Evolutionary conservation across 495 filamentous ascomycete genomes (phyloP), one percentile per base, ranked within the genome.

Genomic region (Lepraria neglecta): DNA sequence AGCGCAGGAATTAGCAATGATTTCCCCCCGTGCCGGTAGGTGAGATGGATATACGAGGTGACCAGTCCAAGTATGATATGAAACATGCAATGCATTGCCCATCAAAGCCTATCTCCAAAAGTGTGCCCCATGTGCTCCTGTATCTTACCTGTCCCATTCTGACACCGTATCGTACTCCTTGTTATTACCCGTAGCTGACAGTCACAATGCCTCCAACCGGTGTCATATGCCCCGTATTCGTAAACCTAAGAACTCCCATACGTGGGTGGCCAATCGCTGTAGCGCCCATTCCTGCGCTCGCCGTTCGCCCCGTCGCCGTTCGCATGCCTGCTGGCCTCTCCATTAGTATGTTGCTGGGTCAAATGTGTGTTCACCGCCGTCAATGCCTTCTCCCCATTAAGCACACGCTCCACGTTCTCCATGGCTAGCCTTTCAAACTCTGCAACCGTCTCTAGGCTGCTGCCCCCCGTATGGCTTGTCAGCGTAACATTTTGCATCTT

Each of bases 351-450:
- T n/a, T 21, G 6, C 48, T 24, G 12, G 12, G 15, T 35, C 31
- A 15, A 4, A 14, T 40, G 21, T 3, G 77, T 56, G 69, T 91
- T 90, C 17, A 88, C 85, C 11, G 85, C 81, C 40, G 86, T 88
- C 46, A 88, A 64, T 4, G 85, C 76, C 65, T 78, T 73, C 50
- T 75, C 71, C 4, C 76, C 80, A 38, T 71, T 64, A 9, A 87
- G 68, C 58, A 85, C 86, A 1, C 76, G 77, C 65, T 85, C 71
- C 35, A 90, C 81, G 72, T 90, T 90, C 71, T 83, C 75, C 84
- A 90, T 88, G 30, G 80, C 82, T 68, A 90, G 64, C 67, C 81
- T 77, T 76, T 92, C 88, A 68, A 90, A 90, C 6, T 85, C 86
- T 51, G 82, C 74, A 65, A 87, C 84, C 56, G 84, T 86, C 72